Percentiles rank a stretch among this genome's conserved stretches.
Evolutionary conservation across 1,139 yeast genomes (phyloP).

Genomic region (Protomyces lactucae-debilis): DNA sequence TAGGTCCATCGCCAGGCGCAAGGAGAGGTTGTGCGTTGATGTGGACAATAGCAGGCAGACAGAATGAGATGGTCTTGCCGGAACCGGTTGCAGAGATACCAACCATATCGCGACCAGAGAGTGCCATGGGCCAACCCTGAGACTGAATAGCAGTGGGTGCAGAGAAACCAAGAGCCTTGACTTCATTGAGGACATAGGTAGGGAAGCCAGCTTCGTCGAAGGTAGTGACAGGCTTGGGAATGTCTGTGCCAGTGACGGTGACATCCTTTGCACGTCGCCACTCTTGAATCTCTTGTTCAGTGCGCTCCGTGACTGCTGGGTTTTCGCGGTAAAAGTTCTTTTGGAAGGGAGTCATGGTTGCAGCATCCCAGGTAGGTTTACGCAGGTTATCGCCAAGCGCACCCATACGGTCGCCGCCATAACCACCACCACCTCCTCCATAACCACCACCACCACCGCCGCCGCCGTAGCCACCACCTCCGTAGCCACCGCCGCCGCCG

Average conservation of each 20-base stretch:
- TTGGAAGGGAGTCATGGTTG: conserved; percentile 78
- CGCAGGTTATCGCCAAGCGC: conserved; percentile 55
- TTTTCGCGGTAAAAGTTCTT: conserved; percentile 91
- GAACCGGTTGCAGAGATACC: conserved; percentile 99
- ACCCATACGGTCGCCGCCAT: conserved; percentile 45
- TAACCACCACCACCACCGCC: conserved; percentile 6
- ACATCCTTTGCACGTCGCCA: conserved; percentile 82
- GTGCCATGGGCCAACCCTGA: conserved; percentile 99
- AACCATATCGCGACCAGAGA: conserved; percentile 96
- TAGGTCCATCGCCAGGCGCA: conserved; percentile 93
- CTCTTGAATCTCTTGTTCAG: conserved; percentile 61
- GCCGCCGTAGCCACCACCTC: conserved; percentile 34
- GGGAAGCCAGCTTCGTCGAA: conserved; percentile 60
- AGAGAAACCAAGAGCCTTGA: conserved; percentile 87
- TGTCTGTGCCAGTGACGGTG: conserved; percentile 75
- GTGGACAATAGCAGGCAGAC: conserved; percentile 94
- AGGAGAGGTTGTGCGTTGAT: conserved; percentile 96
- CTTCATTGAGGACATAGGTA: conserved; percentile 81
- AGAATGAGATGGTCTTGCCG: conserved; percentile 94
- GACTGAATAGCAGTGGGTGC: conserved; percentile 95
- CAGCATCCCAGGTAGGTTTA: conserved; percentile 71
- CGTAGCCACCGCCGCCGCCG: conserved; percentile 38
- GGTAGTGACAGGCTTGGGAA: conserved; percentile 88
- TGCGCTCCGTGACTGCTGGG: conserved; percentile 67
- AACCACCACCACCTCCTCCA: conserved; percentile 40